Percentiles rank a stretch among this genome's conserved stretches.
Conservation (phyloP, 176 grass and related monocot species). For the Saccharum spontaneum region DNA sequence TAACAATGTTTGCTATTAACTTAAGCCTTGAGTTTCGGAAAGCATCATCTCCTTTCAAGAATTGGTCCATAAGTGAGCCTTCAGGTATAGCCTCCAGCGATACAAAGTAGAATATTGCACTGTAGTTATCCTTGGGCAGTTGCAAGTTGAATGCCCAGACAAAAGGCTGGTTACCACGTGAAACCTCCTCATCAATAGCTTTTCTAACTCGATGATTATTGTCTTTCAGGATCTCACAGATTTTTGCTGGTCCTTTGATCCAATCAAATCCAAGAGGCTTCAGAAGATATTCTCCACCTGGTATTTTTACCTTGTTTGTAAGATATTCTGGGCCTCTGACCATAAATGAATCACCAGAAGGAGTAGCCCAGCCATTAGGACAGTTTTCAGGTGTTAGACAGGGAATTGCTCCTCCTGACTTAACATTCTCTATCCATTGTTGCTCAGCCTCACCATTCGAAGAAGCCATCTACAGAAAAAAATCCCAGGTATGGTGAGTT, state of each 20-base stretch:
- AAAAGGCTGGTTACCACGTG: constrained; percentile 58
- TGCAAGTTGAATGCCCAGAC: constrained; percentile 97
- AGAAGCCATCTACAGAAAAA: constrained; percentile 51
- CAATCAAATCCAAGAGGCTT: constrained; percentile 92
- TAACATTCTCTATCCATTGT: constrained; percentile 72
- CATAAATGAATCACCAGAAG: constrained; percentile 65
- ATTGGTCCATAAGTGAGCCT: constrained; percentile 72
- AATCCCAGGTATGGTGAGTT: not conserved
- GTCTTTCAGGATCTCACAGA: constrained; percentile 67
- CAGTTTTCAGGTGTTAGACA: constrained; percentile 56
- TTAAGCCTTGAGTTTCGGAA: constrained; percentile 92
- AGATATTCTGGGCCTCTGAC: constrained; percentile 90
- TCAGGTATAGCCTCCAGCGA: constrained; percentile 56
- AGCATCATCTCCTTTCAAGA: constrained; percentile 88
- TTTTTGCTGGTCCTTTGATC: constrained; percentile 70
- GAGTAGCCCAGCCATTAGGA: constrained; percentile 72
- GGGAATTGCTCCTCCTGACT: constrained; percentile 65
- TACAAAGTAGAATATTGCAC: constrained; percentile 74
- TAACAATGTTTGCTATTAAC: constrained; percentile 86
- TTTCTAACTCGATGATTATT: constrained; percentile 75
- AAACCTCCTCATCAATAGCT: constrained; percentile 61
- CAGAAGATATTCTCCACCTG: constrained; percentile 70
- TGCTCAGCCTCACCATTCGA: constrained; percentile 52
- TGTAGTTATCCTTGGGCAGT: constrained; percentile 89
- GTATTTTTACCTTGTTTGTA: constrained; percentile 76